These are phyloP conservation scores for Citrus australasica DNA, from an alignment of 345 rosid species.

Conservation along the genomic window DNA sequence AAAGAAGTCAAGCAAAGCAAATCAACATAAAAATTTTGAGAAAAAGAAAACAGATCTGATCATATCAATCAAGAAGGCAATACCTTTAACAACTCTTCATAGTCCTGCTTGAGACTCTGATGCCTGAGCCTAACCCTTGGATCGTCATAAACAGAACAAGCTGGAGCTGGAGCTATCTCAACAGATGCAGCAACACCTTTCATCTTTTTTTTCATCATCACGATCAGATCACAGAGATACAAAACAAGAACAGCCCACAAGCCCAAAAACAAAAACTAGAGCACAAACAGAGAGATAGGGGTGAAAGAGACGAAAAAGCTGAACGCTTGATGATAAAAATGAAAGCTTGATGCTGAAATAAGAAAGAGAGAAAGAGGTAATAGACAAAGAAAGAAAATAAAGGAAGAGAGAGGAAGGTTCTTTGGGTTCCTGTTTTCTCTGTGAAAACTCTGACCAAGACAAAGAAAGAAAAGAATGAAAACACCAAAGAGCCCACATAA, in stretches of 20 bases:
- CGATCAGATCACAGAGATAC: slow-evolving; percentile 14
- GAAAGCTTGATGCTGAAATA: not conserved
- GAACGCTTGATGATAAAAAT: not conserved
- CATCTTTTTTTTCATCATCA: slow-evolving; percentile 44
- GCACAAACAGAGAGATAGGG: slow-evolving; percentile 5
- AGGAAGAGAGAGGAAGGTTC: slow-evolving; percentile 46
- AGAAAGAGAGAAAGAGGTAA: slow-evolving; percentile 5
- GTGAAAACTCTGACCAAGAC: slow-evolving; percentile 80
- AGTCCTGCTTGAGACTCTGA: slow-evolving; percentile 59
- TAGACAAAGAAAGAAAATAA: not conserved
- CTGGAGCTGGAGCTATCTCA: slow-evolving; percentile 21
- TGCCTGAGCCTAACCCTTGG: slow-evolving; percentile 43
- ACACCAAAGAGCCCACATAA: slow-evolving; percentile 85
- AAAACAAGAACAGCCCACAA: not conserved
- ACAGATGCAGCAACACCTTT: slow-evolving; percentile 26
- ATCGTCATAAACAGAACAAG: slow-evolving; percentile 34
- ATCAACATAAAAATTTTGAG: not conserved
- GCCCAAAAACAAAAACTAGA: not conserved
- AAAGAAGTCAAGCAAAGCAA: slow-evolving; percentile 5
- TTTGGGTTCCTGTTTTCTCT: slow-evolving; percentile 53
- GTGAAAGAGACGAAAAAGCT: slow-evolving; percentile 6
- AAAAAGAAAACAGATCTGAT: slow-evolving; percentile 34
- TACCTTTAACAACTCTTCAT: slow-evolving; percentile 51
- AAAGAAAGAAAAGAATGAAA: slow-evolving; percentile 33
- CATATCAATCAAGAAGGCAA: slow-evolving; percentile 16